A percentile compares a stretch with the other conserved stretches of the same genome.
phyloP scores from a whole-genome alignment of 2,329 filamentous ascomycete species.

The Macroventuria anomochaeta region DNA sequence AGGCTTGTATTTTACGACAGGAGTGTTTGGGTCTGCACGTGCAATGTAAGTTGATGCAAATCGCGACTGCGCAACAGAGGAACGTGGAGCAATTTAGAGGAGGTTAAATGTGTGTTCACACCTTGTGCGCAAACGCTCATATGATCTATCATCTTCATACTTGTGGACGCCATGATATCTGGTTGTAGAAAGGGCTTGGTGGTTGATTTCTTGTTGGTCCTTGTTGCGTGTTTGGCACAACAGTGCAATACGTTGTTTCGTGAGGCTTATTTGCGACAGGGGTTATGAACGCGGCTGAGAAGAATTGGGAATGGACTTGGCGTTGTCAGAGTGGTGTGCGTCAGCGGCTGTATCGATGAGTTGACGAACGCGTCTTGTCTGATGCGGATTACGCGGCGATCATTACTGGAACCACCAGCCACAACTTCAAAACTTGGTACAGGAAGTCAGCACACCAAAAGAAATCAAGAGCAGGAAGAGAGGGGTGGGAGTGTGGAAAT shows the following conservation, averaged over 20 bases:
- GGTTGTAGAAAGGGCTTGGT: background rate
- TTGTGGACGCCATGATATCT: constrained; percentile 10
- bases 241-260: background rate
- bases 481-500: background rate
- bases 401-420: constrained; percentile 4
- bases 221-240: background rate
- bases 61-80: background rate
- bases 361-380: constrained; percentile 11
- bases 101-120: background rate
- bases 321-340: constrained; percentile 8
- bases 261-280: background rate
- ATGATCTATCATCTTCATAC: constrained; percentile 16
- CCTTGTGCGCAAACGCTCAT: constrained; percentile 20
- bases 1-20: constrained; percentile 15
- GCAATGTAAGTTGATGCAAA: background rate
- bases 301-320: background rate
- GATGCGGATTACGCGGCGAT: constrained; percentile 14
- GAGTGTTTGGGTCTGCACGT: constrained; percentile 12
- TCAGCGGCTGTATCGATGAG: constrained; percentile 13
- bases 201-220: background rate
- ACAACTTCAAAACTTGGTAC: background rate
- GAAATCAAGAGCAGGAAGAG: background rate
- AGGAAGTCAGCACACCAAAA: background rate
- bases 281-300: background rate
- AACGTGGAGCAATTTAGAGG: no score